Evolutionary conservation across 1,284 basidiomycete species (phyloP).

Genomic region (Hemileccinum hortonii): DNA sequence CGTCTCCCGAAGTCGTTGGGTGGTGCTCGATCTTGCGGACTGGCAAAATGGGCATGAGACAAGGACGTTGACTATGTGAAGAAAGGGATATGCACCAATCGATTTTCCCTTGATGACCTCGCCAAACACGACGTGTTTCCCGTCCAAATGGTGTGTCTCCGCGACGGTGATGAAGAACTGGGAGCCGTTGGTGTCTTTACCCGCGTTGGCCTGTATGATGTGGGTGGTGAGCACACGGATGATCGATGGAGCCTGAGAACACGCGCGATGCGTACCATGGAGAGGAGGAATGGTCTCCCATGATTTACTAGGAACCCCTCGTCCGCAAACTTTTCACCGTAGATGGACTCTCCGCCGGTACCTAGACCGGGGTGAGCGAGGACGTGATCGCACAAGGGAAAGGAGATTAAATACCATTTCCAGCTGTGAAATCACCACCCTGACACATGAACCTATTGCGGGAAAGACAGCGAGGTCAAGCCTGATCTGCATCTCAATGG

Average conservation of each 20-base stretch:
- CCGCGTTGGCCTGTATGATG: conserved; percentile 76
- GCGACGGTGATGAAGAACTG: conserved; percentile 93
- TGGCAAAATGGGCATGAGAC: conserved; percentile 19
- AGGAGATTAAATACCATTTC: conserved; percentile 49
- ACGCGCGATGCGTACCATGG: conserved; percentile 66
- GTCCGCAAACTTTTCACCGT: conserved; percentile 91
- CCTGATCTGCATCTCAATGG: conserved; percentile 17
- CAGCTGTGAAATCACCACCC: conserved; percentile 73
- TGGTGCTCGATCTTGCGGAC: conserved; percentile 80
- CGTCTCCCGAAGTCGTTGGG: conserved; percentile 65
- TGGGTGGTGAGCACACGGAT: not conserved
- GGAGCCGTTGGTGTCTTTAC: conserved; percentile 87
- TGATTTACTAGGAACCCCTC: conserved; percentile 88
- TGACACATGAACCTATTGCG: conserved; percentile 70
- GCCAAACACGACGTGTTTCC: conserved; percentile 89
- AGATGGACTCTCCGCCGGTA: conserved; percentile 91
- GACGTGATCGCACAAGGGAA: not conserved
- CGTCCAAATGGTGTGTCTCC: conserved; percentile 73
- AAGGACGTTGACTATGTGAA: not conserved
- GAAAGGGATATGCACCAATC: conserved; percentile 50
- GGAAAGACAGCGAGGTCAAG: conserved; percentile 14
- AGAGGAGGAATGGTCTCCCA: conserved; percentile 82
- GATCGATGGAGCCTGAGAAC: too few relatives aligned
- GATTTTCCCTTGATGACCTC: conserved; percentile 86
- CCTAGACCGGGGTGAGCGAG: conserved; percentile 42